These are phyloP conservation scores for Groenewaldozyma tartarivorans DNA, from an alignment of 805 yeast genomes.

Conservation along the genomic window DNA sequence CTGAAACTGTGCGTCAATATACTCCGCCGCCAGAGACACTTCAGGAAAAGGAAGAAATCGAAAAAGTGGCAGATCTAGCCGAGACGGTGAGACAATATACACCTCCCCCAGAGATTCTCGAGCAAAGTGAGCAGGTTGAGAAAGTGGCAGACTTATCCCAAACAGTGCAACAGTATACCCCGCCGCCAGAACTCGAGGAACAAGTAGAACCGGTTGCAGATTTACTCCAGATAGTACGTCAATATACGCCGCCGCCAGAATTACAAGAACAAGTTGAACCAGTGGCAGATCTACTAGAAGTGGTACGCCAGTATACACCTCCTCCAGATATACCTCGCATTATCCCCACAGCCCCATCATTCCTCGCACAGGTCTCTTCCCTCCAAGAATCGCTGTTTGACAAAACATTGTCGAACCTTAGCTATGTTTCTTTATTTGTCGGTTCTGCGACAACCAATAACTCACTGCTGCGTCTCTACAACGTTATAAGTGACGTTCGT, in stretches of 20 bases:
- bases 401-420: conserved; percentile 9
- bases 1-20: background rate
- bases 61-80: background rate
- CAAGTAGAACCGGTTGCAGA: background rate
- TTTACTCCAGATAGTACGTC: background rate
- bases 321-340: background rate
- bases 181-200: background rate
- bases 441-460: conserved; percentile 3
- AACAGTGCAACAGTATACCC: background rate
- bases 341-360: background rate
- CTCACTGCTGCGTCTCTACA: conserved; percentile 15
- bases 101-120: background rate
- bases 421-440: conserved; percentile 10
- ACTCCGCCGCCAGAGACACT: background rate
- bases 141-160: background rate
- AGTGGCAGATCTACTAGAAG: background rate
- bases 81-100: background rate
- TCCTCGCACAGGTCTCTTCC: background rate
- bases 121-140: background rate
- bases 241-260: background rate
- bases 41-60: background rate
- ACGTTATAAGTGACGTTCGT: conserved; percentile 27
- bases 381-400: conserved; percentile 6
- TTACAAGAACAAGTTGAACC: background rate
- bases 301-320: background rate